Evolutionary conservation across 441 rosid species (phyloP).

Genomic region (Pelargonium fulgidum): DNA sequence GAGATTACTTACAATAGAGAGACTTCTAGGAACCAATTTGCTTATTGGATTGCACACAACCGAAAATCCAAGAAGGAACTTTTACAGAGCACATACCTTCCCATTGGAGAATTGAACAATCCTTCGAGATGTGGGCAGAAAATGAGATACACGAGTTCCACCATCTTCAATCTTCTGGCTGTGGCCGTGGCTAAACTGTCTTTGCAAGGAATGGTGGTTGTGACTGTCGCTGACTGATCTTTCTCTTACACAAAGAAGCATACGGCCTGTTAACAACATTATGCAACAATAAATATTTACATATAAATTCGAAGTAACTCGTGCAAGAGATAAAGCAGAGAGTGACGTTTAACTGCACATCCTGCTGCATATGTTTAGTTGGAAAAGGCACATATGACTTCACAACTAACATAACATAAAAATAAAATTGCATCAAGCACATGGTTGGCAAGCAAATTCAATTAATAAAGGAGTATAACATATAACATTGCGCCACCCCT

Average conservation of each 20-base stretch:
- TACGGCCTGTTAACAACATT: slow-evolving; percentile 41
- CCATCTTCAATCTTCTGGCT: slow-evolving; percentile 50
- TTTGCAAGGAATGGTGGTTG: slow-evolving; percentile 56
- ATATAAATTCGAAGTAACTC: neutral
- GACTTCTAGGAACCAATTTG: neutral
- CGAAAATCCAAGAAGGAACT: neutral
- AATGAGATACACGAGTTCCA: slow-evolving; percentile 64
- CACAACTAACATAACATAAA: neutral
- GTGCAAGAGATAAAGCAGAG: neutral
- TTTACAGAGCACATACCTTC: slow-evolving; percentile 37
- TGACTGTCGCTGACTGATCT: slow-evolving; percentile 46
- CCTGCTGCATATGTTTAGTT: neutral
- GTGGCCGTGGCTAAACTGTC: slow-evolving; percentile 68
- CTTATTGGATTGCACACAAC: neutral
- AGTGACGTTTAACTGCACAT: neutral
- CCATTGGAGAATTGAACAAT: slow-evolving; percentile 94
- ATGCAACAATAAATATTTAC: neutral
- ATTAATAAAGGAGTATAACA: neutral
- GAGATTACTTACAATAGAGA: neutral
- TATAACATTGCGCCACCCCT: neutral
- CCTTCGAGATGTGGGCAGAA: slow-evolving; percentile 81
- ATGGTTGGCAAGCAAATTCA: too few species aligned
- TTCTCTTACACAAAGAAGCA: slow-evolving; percentile 72
- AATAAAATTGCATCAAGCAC: too few species aligned
- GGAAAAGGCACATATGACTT: neutral